Base-by-base conservation (phyloP, 2,329 filamentous ascomycete genomes). In the Trichoderma semiorbis region DNA sequence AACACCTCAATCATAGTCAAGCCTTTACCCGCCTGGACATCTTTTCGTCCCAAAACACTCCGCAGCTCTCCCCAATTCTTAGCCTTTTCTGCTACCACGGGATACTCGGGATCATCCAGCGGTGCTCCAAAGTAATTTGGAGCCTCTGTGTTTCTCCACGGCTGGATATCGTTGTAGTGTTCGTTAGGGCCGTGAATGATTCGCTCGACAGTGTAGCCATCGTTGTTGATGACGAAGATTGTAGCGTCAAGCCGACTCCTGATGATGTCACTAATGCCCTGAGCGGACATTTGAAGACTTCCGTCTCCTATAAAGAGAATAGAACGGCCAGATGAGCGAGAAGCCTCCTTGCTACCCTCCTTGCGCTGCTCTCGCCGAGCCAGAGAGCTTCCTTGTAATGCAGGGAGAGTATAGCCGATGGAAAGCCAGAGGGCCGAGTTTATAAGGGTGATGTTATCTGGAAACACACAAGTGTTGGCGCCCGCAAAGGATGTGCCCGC, bases 261-360 rank as follows among this genome's bases (percentile, higher is more conserved):
- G 74, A 92, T 88, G 75, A 92, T 91, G 2, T 88, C 90, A 12
- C 87, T 86, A 4, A 93, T 81, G 74, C 91, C 90, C 77, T 92
- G 90, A 0, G 85, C 89, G 0, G 90, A 92, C 81, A 92, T 87
- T 74, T 91, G 87, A 72, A 92, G 85, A 73, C 88, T 90, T 4
- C 90, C 90, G 67, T 91, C 89, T 6, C 89, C 89, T 39, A 89
- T 89, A 73, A 89, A 83, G 2, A 91, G 79, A 11, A 90, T 83
- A 0, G 88, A 87, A 16, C 79, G 78, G 7, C 79, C 76, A 18
- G 68, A 64, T 24, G 26, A 43, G 16, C 43, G 47, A 8, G 26
- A 21, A 5, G 32, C 68, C 21, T 70, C 43, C 8, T 24, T 39
- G 10, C 14, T 32, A 12, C 60, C 68, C 5, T 55, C 68, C 3